Evolutionary conservation across 192 early-diverging fungal genomes (phyloP).

Genomic region (Dispira parvispora): DNA sequence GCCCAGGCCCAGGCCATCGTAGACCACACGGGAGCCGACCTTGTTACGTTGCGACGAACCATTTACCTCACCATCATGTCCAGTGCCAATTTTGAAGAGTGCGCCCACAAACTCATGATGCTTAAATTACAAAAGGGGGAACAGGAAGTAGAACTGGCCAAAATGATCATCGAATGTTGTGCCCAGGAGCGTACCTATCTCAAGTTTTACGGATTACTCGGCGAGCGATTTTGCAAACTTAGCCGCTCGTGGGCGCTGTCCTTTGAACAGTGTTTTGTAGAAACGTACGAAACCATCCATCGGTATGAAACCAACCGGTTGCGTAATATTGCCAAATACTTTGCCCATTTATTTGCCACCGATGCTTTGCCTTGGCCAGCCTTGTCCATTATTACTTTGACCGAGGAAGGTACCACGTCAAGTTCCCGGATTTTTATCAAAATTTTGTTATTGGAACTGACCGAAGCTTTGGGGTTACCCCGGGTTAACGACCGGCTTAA

Average conservation of each 20-base stretch:
- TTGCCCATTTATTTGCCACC: conserved; percentile 70
- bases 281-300: conserved; percentile 82
- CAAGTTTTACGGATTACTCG: conserved; percentile 82
- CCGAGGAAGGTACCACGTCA: conserved; percentile 90
- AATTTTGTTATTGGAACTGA: conserved; percentile 81
- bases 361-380: conserved; percentile 76
- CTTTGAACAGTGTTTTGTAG: conserved; percentile 61
- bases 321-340: conserved; percentile 84
- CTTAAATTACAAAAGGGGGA: conserved; percentile 56
- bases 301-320: conserved; percentile 83
- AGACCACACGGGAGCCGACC: conserved; percentile 78
- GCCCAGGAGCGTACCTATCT: conserved; percentile 89
- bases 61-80: conserved; percentile 97
- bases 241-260: conserved; percentile 58
- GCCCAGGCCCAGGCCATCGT: conserved; percentile 42
- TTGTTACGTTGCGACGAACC: conserved; percentile 71
- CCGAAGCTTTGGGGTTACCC: conserved; percentile 65
- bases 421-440: conserved; percentile 95
- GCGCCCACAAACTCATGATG: conserved; percentile 85
- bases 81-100: conserved; percentile 86
- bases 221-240: conserved; percentile 82
- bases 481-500: conserved; percentile 51
- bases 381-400: conserved; percentile 60
- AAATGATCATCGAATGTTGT: conserved; percentile 97
- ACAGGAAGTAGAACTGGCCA: conserved; percentile 80